Base-by-base conservation (phyloP, 2,329 filamentous ascomycete genomes). In the Exophiala bonariae region DNA sequence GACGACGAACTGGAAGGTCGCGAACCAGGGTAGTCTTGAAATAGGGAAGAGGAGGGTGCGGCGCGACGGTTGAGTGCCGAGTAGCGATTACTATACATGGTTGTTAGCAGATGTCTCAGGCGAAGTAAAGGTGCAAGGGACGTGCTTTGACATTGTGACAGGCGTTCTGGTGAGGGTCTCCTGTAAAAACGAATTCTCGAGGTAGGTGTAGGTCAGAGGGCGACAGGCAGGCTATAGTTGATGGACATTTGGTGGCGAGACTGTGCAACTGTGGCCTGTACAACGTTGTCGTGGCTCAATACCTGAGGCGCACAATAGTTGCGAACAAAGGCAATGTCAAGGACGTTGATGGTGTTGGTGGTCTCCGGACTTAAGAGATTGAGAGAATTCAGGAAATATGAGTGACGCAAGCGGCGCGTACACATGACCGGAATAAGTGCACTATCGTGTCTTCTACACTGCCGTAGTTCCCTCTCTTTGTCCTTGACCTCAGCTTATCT, bases 31-130 rank as follows among this genome's bases (percentile, higher is more conserved):
- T 59, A 59, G 49, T 81, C 80, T 59, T 83, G 82, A 70, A 87
- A 87, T 56, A 87, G 79, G 58, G 81, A 78, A 67, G 78, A 82
- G 65, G 83, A 56, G 78, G 57, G 83, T 78, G 69, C 86, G 81
- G 68, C 83, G 36, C 57, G 57, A 7, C 57, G 86, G 67, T 89
- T 86, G 53, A 89, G 80, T 57, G 78, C 78, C 38, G 83, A 85
- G 60, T 77, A 71, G 59, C 81, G 77, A 67, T 57, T 59, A 30
- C 49, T 55, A 20, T 28, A n/a, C 2, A 14, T 3, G 14, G 8
- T 40, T 16, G 19, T 40, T 23, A 47, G 36, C 22, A 19, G 19
- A 16, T 14, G 31, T 19, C 17, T 39, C 1, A 4, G n/a, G 17
- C 11, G 28, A 18, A 19, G 40, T 31, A 19, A 9, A n/a, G 19